Base-by-base conservation (phyloP, 345 rosid genomes). In the Syzygium grande region DNA sequence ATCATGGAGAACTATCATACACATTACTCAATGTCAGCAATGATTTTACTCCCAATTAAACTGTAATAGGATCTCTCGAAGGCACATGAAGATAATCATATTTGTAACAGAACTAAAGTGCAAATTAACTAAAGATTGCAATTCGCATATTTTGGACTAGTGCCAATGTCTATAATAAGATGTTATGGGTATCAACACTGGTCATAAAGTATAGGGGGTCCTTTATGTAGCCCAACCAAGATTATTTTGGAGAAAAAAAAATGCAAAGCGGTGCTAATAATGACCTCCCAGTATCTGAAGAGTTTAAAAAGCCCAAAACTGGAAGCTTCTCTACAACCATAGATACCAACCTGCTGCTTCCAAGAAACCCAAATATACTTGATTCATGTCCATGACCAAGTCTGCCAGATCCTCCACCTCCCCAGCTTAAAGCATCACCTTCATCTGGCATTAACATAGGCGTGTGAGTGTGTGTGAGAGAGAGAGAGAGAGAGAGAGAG, bases 371-470 rank as follows among this genome's bases (percentile, higher is more conserved):
- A 13, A 94, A 90, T 88, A 93, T 68, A 91, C 96, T 93, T 55
- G 99, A 91, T 89, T 95, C 91, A 88, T 92, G 94, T 80, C 96
- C 98, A 88, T 97, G 98, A 84, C 99, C 99, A 90, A 97, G 99
- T 91, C 95, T 94, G 87, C 99, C 98, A 86, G 92, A 93, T 29
- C 94, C 97, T 52, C 95, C 99, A 88, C 89, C 95, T 86, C 99
- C 99, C 99, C 99, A 97, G 87, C 99, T 96, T 87, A 97, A 90
- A 87, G 94, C 93, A 90, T 94, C 92, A 84, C 99, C 99, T 90
- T 85, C 94, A 90, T 92, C 99, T 97, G 89, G 53, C 43, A 83
- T 89, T 85, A 51, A 90, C 58, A 52, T 51, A 21, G 43, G 86
- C 25, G 46, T 52, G 12, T 25, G 84, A 5, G 49, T 19, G 59